These are phyloP conservation scores for Diaporthe sp. DNA, from an alignment of 2,329 filamentous ascomycete species.

Conservation along the genomic window DNA sequence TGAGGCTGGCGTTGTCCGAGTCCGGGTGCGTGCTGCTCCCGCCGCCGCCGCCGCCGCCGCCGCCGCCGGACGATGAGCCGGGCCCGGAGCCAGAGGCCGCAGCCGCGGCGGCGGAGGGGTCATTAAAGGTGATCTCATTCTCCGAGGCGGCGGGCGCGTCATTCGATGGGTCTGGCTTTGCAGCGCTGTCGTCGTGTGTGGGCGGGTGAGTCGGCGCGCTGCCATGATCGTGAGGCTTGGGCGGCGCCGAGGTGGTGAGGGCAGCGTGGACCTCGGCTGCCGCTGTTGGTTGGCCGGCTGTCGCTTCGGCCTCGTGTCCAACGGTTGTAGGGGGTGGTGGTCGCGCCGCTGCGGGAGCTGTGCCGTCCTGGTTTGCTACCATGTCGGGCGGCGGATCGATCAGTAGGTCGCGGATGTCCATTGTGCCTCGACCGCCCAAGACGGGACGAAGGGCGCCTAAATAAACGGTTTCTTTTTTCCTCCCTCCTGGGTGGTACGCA, in stretches of 20 bases:
- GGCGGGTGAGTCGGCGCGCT: not conserved
- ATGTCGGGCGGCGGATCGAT: constrained; percentile 24
- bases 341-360: not conserved
- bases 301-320: constrained; percentile 3
- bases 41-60: not conserved
- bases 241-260: not conserved
- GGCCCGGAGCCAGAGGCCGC: not conserved
- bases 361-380: constrained; percentile 18
- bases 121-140: not conserved
- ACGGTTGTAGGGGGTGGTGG: not conserved
- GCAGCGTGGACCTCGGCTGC: not conserved
- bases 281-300: not conserved
- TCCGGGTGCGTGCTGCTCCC: constrained; percentile 23
- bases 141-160: not conserved
- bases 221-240: not conserved
- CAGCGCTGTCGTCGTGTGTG: not conserved
- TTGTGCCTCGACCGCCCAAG: not conserved
- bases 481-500: not conserved
- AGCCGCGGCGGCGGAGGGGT: not conserved
- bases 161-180: not conserved
- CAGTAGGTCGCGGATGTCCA: constrained; percentile 22
- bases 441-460: constrained; percentile 16
- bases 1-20: constrained; percentile 23
- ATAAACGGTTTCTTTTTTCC: not conserved
- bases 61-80: not conserved